Percentiles rank a stretch among this genome's conserved stretches.
Conservation (phyloP, 495 filamentous ascomycete genomes). For the Trichocladium uniseriatum region DNA sequence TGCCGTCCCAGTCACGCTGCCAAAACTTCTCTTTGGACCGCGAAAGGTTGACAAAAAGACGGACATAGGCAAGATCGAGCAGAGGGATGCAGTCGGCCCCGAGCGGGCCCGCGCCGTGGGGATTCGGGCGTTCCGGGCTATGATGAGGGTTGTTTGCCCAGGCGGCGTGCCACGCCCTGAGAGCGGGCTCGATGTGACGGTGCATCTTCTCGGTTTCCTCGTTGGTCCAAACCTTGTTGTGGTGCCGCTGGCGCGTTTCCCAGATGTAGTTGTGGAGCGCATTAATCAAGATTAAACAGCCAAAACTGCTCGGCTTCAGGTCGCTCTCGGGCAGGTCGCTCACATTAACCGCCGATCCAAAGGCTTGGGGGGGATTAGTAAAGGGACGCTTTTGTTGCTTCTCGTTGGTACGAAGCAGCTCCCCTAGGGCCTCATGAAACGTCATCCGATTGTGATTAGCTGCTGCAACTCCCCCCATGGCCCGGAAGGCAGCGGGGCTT, state of each 20-base stretch:
- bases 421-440: constrained; percentile 68
- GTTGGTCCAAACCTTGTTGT: constrained; percentile 82
- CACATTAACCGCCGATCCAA: constrained; percentile 35
- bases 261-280: constrained; percentile 97
- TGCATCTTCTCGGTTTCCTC: constrained; percentile 95
- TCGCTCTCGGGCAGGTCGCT: constrained; percentile 51
- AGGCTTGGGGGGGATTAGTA: constrained; percentile 33
- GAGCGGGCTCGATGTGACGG: constrained; percentile 86
- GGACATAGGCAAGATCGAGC: constrained; percentile 89
- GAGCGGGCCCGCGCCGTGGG: constrained; percentile 77
- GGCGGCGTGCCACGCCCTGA: constrained; percentile 90
- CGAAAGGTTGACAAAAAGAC: constrained; percentile 86
- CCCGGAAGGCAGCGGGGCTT: constrained; percentile 64
- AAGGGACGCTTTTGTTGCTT: constrained; percentile 43
- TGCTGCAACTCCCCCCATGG: constrained; percentile 58
- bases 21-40: constrained; percentile 90
- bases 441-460: constrained; percentile 58
- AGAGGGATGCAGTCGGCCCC: constrained; percentile 91
- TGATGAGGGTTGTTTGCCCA: constrained; percentile 85
- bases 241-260: constrained; percentile 89
- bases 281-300: constrained; percentile 88
- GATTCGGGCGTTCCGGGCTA: constrained; percentile 81
- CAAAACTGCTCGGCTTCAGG: constrained; percentile 84
- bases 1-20: constrained; percentile 85
- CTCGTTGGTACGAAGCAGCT: constrained; percentile 71